These are phyloP conservation scores for Lojkania enalia DNA, from an alignment of 2,329 filamentous ascomycete species.

Conservation along the genomic window DNA sequence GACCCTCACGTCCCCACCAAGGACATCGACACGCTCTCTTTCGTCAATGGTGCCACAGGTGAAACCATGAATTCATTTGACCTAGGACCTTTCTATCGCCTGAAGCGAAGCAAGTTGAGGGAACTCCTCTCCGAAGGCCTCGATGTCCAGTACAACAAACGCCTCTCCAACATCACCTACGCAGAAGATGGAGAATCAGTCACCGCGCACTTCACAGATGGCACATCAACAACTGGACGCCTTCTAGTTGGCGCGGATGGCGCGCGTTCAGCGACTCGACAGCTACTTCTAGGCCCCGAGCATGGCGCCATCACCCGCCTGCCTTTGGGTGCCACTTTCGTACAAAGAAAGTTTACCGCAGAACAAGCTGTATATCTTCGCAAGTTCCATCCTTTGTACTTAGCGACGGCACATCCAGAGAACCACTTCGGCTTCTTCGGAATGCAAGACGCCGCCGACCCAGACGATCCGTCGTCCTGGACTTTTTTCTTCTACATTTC, in stretches of 20 bases:
- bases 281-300: constrained; percentile 32
- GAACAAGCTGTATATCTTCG: constrained; percentile 51
- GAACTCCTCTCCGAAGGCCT: constrained; percentile 33
- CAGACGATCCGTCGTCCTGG: constrained; percentile 47
- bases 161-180: constrained; percentile 39
- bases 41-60: constrained; percentile 42
- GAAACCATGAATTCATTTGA: constrained; percentile 39
- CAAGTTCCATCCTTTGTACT: constrained; percentile 50
- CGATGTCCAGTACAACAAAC: constrained; percentile 45
- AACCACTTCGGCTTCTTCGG: constrained; percentile 52
- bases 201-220: constrained; percentile 42
- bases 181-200: constrained; percentile 36
- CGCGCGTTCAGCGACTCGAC: constrained; percentile 35
- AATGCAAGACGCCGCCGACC: constrained; percentile 47
- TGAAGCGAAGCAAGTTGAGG: constrained; percentile 41
- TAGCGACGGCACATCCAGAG: constrained; percentile 49
- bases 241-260: constrained; percentile 45
- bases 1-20: constrained; percentile 53
- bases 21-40: constrained; percentile 37
- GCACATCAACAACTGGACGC: constrained; percentile 31
- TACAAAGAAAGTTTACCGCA: constrained; percentile 47
- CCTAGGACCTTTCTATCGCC: constrained; percentile 41
- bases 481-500: constrained; percentile 56
- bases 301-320: constrained; percentile 42
- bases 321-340: constrained; percentile 51